phyloP scores from a whole-genome alignment of 805 yeast genomes.

The Clavispora asparagi region DNA sequence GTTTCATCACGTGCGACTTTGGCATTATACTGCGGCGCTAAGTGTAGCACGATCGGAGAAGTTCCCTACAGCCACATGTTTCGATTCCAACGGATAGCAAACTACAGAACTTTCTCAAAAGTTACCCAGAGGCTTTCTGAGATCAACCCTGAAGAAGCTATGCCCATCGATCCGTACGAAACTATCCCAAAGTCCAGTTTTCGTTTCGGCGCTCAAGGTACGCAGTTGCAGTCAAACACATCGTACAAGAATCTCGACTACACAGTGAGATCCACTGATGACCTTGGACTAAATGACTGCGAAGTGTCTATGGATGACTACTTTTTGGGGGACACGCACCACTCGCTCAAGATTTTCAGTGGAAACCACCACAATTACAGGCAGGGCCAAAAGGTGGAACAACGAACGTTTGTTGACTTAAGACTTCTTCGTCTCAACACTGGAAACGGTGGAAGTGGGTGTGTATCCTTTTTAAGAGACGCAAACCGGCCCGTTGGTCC shows the following conservation, averaged over 20 bases:
- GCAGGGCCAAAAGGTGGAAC: constrained; percentile 32
- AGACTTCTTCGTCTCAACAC: constrained; percentile 61
- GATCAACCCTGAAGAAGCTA: neutral
- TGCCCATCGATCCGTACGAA: constrained; percentile 8
- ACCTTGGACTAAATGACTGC: constrained; percentile 8
- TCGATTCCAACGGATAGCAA: neutral
- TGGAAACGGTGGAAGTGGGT: constrained; percentile 89
- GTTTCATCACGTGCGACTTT: neutral
- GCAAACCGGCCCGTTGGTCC: constrained; percentile 85
- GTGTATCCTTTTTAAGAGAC: constrained; percentile 80
- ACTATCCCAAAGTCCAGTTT: constrained; percentile 8
- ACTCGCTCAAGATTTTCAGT: constrained; percentile 32
- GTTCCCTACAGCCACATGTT: neutral
- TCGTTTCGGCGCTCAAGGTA: neutral
- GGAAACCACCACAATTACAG: constrained; percentile 23
- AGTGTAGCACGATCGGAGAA: neutral
- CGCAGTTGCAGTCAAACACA: neutral
- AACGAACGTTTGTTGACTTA: constrained; percentile 39
- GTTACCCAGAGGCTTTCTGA: neutral
- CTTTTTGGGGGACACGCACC: constrained; percentile 37
- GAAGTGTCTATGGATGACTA: constrained; percentile 27
- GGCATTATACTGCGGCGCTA: neutral
- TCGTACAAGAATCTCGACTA: constrained; percentile 6
- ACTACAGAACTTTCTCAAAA: neutral
- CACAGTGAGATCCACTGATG: constrained; percentile 5